Conservation (phyloP, 129 eudicot species). For the Arctium lappa region DNA sequence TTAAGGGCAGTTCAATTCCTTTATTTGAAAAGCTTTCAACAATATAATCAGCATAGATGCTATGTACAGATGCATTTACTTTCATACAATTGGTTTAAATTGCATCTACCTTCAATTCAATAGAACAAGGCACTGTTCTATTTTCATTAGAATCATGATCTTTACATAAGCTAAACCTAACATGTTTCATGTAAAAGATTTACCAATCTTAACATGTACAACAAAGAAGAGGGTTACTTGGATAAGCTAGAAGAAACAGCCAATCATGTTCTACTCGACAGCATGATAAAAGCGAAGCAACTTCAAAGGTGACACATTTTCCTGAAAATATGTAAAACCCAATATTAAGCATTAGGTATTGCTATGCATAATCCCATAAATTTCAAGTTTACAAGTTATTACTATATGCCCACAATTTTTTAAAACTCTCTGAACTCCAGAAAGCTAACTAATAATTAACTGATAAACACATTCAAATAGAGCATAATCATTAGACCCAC, state of each 20-base stretch:
- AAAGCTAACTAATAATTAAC: not conserved
- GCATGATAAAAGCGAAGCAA: conserved; percentile 66
- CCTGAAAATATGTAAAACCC: conserved; percentile 35
- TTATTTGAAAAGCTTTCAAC: not conserved
- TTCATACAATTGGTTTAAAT: conserved; percentile 3
- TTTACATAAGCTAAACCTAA: not conserved
- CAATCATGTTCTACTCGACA: conserved; percentile 22
- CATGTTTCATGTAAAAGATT: not conserved
- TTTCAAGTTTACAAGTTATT: not conserved
- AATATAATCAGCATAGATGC: conserved; percentile 9
- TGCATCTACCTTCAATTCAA: not conserved
- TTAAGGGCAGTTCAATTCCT: not conserved
- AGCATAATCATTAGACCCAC: not conserved
- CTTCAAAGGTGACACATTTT: conserved; percentile 38
- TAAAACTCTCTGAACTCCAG: not conserved
- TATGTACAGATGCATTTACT: conserved; percentile 17
- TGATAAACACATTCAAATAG: not conserved
- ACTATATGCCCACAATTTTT: not conserved
- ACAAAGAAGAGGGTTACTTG: not conserved
- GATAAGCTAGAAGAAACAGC: not conserved
- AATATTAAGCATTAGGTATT: not conserved
- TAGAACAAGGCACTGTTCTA: not conserved
- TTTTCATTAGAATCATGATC: not conserved
- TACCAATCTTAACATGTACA: not conserved
- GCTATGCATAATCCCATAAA: not conserved